Evolutionary conservation across 1,284 basidiomycete genomes (phyloP).

Genomic region (Crepidotus sp.): DNA sequence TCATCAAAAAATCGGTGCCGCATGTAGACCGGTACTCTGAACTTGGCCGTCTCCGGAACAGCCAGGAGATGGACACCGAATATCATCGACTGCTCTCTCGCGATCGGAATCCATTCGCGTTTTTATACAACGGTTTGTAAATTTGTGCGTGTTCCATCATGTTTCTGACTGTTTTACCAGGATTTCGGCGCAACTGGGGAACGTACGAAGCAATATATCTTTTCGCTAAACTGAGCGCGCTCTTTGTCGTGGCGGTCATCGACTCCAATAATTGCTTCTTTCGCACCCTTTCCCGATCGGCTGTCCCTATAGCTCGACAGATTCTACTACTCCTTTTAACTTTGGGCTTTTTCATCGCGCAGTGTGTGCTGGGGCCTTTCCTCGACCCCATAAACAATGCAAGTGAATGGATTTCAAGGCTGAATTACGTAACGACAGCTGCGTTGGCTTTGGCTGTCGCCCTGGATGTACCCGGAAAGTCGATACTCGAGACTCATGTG

Average conservation of each 20-base stretch:
- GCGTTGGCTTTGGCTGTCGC: constrained; percentile 52
- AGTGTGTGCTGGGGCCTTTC: constrained; percentile 59
- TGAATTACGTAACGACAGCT: constrained; percentile 63
- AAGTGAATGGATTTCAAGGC: constrained; percentile 64
- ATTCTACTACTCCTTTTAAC: constrained; percentile 54
- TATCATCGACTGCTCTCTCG: constrained; percentile 60
- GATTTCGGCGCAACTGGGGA: constrained; percentile 62
- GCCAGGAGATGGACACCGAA: constrained; percentile 58
- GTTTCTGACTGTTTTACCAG: constrained; percentile 26
- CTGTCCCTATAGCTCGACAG: constrained; percentile 56
- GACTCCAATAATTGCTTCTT: constrained; percentile 70
- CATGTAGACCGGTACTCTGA: constrained; percentile 64
- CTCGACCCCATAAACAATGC: constrained; percentile 69
- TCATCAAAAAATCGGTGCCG: constrained; percentile 54
- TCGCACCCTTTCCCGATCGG: constrained; percentile 40
- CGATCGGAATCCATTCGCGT: constrained; percentile 63
- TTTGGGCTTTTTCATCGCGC: constrained; percentile 50
- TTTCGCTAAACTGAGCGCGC: constrained; percentile 60
- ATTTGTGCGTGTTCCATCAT: constrained; percentile 3
- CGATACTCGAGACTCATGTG: constrained; percentile 47
- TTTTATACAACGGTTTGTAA: constrained; percentile 59
- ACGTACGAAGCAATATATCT: constrained; percentile 57
- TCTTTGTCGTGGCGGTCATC: constrained; percentile 61
- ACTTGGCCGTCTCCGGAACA: constrained; percentile 52
- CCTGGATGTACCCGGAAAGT: constrained; percentile 45